These are phyloP conservation scores for grape (Vitis vinifera) DNA, from an alignment of 164 flowering plant species.

Conservation along the genomic window ASM3070453v1 NC_081812.1:12081501-12082000, in stretches of 20 bases:
- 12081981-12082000: slow-evolving; percentile 89
- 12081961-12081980: slow-evolving; percentile 87
- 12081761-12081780: slow-evolving; percentile 32
- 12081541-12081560: no score
- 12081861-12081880: slow-evolving; percentile 61
- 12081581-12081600: no score
- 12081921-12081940: slow-evolving; percentile 92
- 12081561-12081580: no score
- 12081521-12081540: no score
- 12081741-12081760: not conserved
- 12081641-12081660: not conserved
- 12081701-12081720: not conserved
- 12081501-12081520: no score
- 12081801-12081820: slow-evolving; percentile 56
- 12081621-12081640: no score
- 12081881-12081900: slow-evolving; percentile 66
- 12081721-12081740: not conserved
- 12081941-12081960: slow-evolving; percentile 89
- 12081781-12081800: slow-evolving; percentile 43
- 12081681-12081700: not conserved
- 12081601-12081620: no score
- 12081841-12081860: slow-evolving; percentile 66
- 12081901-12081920: slow-evolving; percentile 65
- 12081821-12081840: slow-evolving; percentile 80
- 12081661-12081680: not conserved